Percentiles rank a stretch among this genome's conserved stretches.
Conservation (phyloP, 2,329 filamentous ascomycete species). For the Verticillium zaregamsianum region DNA sequence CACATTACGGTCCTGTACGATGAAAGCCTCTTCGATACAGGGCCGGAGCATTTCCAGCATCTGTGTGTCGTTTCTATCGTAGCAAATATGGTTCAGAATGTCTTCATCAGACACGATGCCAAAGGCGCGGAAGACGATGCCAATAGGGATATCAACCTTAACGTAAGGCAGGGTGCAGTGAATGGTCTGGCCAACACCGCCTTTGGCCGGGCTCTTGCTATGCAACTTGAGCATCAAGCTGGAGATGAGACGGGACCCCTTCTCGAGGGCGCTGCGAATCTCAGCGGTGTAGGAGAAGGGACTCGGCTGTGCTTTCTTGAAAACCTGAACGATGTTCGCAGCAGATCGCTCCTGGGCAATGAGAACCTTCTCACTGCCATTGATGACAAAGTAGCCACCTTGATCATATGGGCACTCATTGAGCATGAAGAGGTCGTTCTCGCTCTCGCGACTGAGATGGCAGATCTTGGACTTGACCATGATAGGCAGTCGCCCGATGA, state of each 20-base stretch:
- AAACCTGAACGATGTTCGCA: constrained; percentile 98
- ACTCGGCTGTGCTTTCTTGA: constrained; percentile 93
- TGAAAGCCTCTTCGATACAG: constrained; percentile 94
- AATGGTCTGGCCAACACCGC: constrained; percentile 81
- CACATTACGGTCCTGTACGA: constrained; percentile 91
- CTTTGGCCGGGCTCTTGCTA: constrained; percentile 74
- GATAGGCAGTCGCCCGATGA: constrained; percentile 92
- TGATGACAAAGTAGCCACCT: constrained; percentile 98
- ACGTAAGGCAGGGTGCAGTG: constrained; percentile 90
- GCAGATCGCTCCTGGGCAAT: constrained; percentile 97
- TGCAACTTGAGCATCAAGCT: constrained; percentile 88
- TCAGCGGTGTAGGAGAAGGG: constrained; percentile 92
- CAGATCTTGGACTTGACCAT: constrained; percentile 99
- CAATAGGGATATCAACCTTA: constrained; percentile 89
- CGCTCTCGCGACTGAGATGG: constrained; percentile 76
- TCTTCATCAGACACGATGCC: constrained; percentile 97
- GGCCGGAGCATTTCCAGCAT: constrained; percentile 98
- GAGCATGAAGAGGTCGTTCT: constrained; percentile 82
- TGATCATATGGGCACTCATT: constrained; percentile 99
- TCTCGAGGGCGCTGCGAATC: constrained; percentile 93
- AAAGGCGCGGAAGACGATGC: constrained; percentile 90
- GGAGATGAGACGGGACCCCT: constrained; percentile 90
- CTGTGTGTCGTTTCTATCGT: constrained; percentile 88
- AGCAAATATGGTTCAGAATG: constrained; percentile 96
- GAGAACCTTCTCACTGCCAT: constrained; percentile 96